These are phyloP conservation scores for Cercospora brassicicola DNA, from an alignment of 2,329 filamentous ascomycete genomes.

Conservation along the genomic window DNA sequence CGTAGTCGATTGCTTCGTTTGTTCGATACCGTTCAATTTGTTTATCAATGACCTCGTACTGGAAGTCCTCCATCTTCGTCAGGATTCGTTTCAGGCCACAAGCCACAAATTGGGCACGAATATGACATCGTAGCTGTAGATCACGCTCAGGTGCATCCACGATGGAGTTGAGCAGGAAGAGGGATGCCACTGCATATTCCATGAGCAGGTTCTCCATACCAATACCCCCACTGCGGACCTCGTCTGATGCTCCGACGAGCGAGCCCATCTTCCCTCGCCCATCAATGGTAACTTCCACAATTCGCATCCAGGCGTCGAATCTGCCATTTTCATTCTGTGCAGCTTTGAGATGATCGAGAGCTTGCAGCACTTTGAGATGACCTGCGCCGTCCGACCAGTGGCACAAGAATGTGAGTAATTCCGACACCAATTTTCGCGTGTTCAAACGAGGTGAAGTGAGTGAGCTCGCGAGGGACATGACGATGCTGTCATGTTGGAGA, in stretches of 20 bases:
- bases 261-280: conserved; percentile 98
- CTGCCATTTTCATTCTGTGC: conserved; percentile 88
- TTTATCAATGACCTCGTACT: conserved; percentile 98
- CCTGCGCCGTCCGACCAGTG: conserved; percentile 89
- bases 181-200: conserved; percentile 95
- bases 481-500: conserved; percentile 81
- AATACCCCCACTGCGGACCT: conserved; percentile 91
- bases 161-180: conserved; percentile 95
- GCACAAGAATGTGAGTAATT: conserved; percentile 93
- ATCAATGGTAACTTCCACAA: conserved; percentile 95
- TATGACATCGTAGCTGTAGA: conserved; percentile 86
- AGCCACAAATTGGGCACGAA: conserved; percentile 91
- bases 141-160: conserved; percentile 88
- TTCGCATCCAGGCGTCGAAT: conserved; percentile 98
- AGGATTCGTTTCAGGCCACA: conserved; percentile 93
- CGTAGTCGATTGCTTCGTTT: conserved; percentile 97
- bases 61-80: conserved; percentile 96
- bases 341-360: conserved; percentile 85
- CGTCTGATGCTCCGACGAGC: conserved; percentile 92
- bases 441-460: conserved; percentile 85
- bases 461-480: conserved; percentile 81
- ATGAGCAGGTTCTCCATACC: conserved; percentile 98
- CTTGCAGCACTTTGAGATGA: conserved; percentile 89
- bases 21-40: conserved; percentile 90
- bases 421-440: conserved; percentile 90